Evolutionary conservation across 257 asterid genomes (phyloP).

Genomic region (Solanum medicagineum): DNA sequence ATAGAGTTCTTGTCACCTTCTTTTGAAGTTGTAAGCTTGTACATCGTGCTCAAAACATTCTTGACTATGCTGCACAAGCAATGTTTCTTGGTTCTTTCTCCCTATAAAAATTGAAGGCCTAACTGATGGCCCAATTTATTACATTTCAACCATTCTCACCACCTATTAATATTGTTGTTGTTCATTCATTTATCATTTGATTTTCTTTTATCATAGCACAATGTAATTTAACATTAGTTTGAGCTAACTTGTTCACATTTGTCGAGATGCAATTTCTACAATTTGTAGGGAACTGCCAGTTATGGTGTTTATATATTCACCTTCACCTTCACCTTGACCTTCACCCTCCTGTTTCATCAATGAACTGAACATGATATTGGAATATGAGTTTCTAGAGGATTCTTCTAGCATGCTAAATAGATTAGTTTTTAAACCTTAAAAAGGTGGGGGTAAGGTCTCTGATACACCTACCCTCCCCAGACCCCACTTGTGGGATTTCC

Average conservation of each 20-base stretch:
- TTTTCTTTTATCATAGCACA: background rate
- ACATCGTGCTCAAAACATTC: background rate
- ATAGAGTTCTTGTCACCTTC: background rate
- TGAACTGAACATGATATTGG: background rate
- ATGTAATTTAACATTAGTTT: background rate
- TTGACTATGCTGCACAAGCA: background rate
- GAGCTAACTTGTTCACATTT: background rate
- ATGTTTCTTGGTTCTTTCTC: background rate
- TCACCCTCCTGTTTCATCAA: background rate
- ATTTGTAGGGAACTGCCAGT: background rate
- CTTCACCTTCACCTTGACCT: background rate
- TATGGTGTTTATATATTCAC: background rate
- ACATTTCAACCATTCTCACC: background rate
- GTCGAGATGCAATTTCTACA: background rate
- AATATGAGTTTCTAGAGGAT: background rate
- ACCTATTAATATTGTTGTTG: background rate
- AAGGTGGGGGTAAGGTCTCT: too few species aligned
- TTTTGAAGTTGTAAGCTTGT: background rate
- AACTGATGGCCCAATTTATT: background rate
- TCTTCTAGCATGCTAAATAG: background rate
- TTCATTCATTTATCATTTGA: slow-evolving; percentile 2
- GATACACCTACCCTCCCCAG: too few species aligned
- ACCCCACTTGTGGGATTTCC: too few species aligned
- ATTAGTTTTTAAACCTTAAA: background rate
- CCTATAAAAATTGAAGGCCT: background rate